A percentile compares a stretch with the other conserved stretches of the same genome.
phyloP scores from a whole-genome alignment of 345 rosid genomes.

The Physaria fendleri region DNA sequence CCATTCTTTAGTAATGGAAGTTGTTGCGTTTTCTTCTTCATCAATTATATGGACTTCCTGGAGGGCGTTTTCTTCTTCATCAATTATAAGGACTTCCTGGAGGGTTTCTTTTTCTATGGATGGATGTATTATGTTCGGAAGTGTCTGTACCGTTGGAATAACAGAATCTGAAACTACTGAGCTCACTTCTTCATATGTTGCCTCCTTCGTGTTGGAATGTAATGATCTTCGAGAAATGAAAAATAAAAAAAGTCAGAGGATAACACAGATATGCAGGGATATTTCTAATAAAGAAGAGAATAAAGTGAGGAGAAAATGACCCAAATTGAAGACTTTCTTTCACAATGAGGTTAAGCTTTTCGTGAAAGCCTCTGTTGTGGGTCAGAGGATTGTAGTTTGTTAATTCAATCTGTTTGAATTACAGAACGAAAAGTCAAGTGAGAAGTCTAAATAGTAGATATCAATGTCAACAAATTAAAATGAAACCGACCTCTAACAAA shows the following conservation, averaged over 20 bases:
- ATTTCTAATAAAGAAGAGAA: background rate
- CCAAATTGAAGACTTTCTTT: constrained; percentile 74
- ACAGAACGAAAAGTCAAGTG: background rate
- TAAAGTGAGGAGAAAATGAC: constrained; percentile 33
- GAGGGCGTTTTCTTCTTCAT: constrained; percentile 37
- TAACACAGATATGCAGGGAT: background rate
- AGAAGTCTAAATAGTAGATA: background rate
- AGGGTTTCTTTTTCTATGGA: background rate
- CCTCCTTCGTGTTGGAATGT: constrained; percentile 30
- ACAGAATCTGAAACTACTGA: constrained; percentile 27
- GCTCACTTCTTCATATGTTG: constrained; percentile 32
- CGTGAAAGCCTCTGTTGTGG: constrained; percentile 82
- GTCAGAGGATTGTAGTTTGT: constrained; percentile 67
- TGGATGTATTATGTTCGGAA: constrained; percentile 11
- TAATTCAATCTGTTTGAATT: constrained; percentile 48
- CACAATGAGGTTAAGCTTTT: constrained; percentile 57
- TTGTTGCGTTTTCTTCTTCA: constrained; percentile 35
- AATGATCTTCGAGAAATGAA: constrained; percentile 32
- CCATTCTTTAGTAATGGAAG: constrained; percentile 74
- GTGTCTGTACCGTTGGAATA: constrained; percentile 18
- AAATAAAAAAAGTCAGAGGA: background rate
- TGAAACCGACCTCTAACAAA: constrained; percentile 43
- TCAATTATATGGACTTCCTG: constrained; percentile 17
- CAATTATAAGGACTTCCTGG: constrained; percentile 13
- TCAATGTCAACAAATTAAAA: background rate